These are phyloP conservation scores for Boletus pseudopeckii DNA, from an alignment of 768 basidiomycete species.

Conservation along the genomic window DNA sequence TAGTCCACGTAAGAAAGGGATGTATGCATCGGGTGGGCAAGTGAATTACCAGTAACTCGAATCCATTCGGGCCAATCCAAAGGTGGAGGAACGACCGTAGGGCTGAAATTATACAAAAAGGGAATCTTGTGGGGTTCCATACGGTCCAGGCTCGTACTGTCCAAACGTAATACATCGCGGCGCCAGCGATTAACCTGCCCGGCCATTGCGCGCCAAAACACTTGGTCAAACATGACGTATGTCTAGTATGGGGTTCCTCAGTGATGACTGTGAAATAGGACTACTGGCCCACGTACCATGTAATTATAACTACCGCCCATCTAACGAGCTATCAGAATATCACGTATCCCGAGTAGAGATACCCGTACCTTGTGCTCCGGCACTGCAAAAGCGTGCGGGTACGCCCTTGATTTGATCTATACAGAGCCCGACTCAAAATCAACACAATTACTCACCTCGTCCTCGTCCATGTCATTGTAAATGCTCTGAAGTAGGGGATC, in stretches of 20 bases:
- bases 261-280: background rate
- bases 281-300: slow-evolving; percentile 61
- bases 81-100: slow-evolving; percentile 84
- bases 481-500: slow-evolving; percentile 93
- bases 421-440: background rate
- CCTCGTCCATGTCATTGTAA: slow-evolving; percentile 97
- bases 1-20: slow-evolving; percentile 26
- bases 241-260: slow-evolving; percentile 44
- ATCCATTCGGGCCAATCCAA: slow-evolving; percentile 99
- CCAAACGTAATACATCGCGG: slow-evolving; percentile 67
- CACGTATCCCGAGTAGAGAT: background rate
- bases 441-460: slow-evolving; percentile 53
- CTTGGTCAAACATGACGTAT: slow-evolving; percentile 96
- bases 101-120: slow-evolving; percentile 97
- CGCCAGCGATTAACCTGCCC: slow-evolving; percentile 96
- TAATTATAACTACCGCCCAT: slow-evolving; percentile 99
- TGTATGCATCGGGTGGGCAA: slow-evolving; percentile 1
- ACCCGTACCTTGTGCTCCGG: slow-evolving; percentile 81
- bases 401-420: slow-evolving; percentile 53
- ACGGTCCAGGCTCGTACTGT: slow-evolving; percentile 84
- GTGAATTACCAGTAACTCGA: slow-evolving; percentile 69
- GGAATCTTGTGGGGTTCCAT: slow-evolving; percentile 98
- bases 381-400: slow-evolving; percentile 97
- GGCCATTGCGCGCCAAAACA: slow-evolving; percentile 94
- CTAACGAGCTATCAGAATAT: slow-evolving; percentile 36